phyloP scores from a whole-genome alignment of 177 flowering plant species.

The Vitis hybrid region DNA sequence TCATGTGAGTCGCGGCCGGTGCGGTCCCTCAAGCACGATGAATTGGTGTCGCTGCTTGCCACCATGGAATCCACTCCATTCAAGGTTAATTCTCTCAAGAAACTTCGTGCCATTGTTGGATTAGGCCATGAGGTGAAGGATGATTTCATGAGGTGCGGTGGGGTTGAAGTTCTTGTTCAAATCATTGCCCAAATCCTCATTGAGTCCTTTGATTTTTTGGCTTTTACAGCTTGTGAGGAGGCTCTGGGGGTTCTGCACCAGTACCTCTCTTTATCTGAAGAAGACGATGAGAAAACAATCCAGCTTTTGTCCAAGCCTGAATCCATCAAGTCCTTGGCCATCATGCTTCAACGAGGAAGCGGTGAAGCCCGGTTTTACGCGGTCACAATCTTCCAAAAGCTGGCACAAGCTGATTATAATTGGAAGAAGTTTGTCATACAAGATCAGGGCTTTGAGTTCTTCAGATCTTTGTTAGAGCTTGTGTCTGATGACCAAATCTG shows the following conservation, averaged over 20 bases:
- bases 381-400: slow-evolving; percentile 31
- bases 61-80: slow-evolving; percentile 51
- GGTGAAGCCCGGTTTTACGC: slow-evolving; percentile 52
- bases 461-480: slow-evolving; percentile 62
- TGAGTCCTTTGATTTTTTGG: slow-evolving; percentile 39
- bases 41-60: slow-evolving; percentile 31
- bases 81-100: slow-evolving; percentile 52
- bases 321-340: slow-evolving; percentile 40
- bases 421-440: slow-evolving; percentile 32
- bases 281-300: slow-evolving; percentile 16
- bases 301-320: slow-evolving; percentile 41
- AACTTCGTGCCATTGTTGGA: slow-evolving; percentile 37
- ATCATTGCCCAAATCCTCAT: slow-evolving; percentile 32
- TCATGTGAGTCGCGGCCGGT: no score
- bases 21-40: slow-evolving; percentile 26
- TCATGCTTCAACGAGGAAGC: slow-evolving; percentile 61
- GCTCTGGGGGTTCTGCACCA: slow-evolving; percentile 44
- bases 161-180: slow-evolving; percentile 37
- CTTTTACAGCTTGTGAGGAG: slow-evolving; percentile 65
- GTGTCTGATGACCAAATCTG: slow-evolving; percentile 49
- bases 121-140: slow-evolving; percentile 23
- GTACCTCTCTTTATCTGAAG: slow-evolving; percentile 27
- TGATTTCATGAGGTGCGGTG: slow-evolving; percentile 40
- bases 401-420: slow-evolving; percentile 29
- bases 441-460: slow-evolving; percentile 51